Base-by-base conservation (phyloP, 169 alveolate species). In the Babesia bovis region DNA sequence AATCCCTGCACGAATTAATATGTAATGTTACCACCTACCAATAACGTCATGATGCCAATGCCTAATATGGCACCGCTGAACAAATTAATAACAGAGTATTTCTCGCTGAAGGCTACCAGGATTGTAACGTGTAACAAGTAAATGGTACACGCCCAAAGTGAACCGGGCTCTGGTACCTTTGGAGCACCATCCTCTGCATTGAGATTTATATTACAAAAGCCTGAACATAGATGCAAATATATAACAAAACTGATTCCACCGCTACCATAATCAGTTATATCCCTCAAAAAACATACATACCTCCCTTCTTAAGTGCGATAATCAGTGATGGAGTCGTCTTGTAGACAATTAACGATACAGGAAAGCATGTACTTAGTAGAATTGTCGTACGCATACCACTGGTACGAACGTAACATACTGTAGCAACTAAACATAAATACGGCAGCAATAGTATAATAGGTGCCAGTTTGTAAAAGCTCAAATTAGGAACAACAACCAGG, bases 161-260 rank as follows among this genome's bases (percentile, higher is more conserved):
- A 68, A 28, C 88, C 88, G 9, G 88, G 88, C 33, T 81, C 88
- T 0, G 88, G 59, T 33, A 81, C 81, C 77, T n/a, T 78, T 21
- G 55, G 57, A 30, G 50, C 30, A 9, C 40, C 52, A 9, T 49
- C 67, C 12, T 47, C 49, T 4, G 25, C 57, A 51, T 78, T 42
- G 32, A 78, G 40, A 45, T 78, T 78, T 19, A 0, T 3, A 17
- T 50, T 59, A 28, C 58, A 65, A 1, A 78, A 41, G 45, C 75
- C 85, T 75, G 49, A 1, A 47, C 45, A 38, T 38, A 13, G 7
- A 38, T 13, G 45, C 13, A 38, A 9, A 38, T 38, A 38, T 7
- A 38, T 13, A 38, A 9, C 13, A 65, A 32, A 61, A 41, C 0
- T n/a, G 1, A 32, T 9, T 19, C 36, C 28, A 2, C 55, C 28